A percentile compares a stretch with the other conserved stretches of the same genome.
Evolutionary conservation across 2,329 filamentous ascomycete genomes (phyloP).

Genomic region (Fusarium multiceps): DNA sequence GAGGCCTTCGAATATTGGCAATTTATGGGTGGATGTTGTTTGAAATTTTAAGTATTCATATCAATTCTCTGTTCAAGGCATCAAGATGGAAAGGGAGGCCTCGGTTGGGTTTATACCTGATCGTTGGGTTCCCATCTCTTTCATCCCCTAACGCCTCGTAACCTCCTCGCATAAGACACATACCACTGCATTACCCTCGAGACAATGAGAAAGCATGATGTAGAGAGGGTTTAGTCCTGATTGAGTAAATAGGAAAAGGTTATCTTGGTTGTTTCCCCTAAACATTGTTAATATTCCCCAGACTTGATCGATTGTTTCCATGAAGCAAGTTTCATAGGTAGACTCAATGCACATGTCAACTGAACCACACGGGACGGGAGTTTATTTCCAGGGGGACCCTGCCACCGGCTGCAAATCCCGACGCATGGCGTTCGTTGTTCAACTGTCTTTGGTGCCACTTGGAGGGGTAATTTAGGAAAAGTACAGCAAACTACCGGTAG

Average conservation of each 20-base stretch:
- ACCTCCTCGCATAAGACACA: constrained; percentile 33
- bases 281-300: not conserved
- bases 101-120: constrained; percentile 22
- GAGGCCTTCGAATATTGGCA: constrained; percentile 1
- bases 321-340: not conserved
- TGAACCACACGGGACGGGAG: constrained; percentile 1
- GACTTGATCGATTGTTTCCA: not conserved
- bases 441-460: constrained; percentile 17
- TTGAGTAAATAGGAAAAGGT: too few relatives aligned
- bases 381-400: constrained; percentile 35
- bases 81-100: not conserved
- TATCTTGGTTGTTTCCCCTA: not conserved
- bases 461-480: not conserved
- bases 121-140: not conserved
- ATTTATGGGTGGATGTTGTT: not conserved
- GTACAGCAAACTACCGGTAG: not conserved
- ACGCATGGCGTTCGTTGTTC: constrained; percentile 25
- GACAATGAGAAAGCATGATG: constrained; percentile 7
- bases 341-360: constrained; percentile 26
- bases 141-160: constrained; percentile 20
- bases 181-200: constrained; percentile 22
- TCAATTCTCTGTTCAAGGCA: not conserved
- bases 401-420: constrained; percentile 31
- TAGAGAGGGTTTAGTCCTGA: not conserved
- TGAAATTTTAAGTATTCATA: not conserved